Conservation (phyloP, 345 rosid genomes). For the Raphanus raphanistrum region DNA sequence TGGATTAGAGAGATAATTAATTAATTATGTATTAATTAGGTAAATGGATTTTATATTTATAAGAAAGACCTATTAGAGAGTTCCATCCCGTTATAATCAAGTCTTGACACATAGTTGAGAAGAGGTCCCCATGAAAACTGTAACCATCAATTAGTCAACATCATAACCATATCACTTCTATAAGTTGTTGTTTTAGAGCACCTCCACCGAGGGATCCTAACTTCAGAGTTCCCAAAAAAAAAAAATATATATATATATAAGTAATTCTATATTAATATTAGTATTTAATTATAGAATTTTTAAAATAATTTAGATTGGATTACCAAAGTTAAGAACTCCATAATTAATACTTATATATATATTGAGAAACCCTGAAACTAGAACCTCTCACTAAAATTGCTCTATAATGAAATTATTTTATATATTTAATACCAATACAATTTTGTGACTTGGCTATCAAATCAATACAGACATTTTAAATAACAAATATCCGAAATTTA, state of each 20-base stretch:
- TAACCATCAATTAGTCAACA: slow-evolving; percentile 13
- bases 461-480: background rate
- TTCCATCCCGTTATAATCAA: slow-evolving; percentile 56
- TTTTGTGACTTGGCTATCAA: background rate
- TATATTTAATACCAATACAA: background rate
- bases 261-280: too few relatives aligned
- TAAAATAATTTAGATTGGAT: too few relatives aligned
- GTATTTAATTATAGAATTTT: too few relatives aligned
- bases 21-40: background rate
- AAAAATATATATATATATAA: too few relatives aligned
- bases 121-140: slow-evolving; percentile 95
- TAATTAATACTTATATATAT: too few relatives aligned
- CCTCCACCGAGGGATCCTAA: too few relatives aligned
- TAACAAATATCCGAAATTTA: background rate
- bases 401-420: background rate
- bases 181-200: background rate
- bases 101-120: slow-evolving; percentile 68
- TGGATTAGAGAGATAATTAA: slow-evolving; percentile 5
- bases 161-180: background rate
- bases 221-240: too few relatives aligned
- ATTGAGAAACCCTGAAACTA: too few relatives aligned
- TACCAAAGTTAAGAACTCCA: too few relatives aligned
- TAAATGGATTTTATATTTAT: background rate
- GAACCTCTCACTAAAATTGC: too few relatives aligned
- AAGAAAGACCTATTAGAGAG: slow-evolving; percentile 55